A percentile compares a stretch with the other conserved stretches of the same genome.
Conservation (phyloP, 805 yeast genomes). For the Schizosaccharomyces lindneri region DNA sequence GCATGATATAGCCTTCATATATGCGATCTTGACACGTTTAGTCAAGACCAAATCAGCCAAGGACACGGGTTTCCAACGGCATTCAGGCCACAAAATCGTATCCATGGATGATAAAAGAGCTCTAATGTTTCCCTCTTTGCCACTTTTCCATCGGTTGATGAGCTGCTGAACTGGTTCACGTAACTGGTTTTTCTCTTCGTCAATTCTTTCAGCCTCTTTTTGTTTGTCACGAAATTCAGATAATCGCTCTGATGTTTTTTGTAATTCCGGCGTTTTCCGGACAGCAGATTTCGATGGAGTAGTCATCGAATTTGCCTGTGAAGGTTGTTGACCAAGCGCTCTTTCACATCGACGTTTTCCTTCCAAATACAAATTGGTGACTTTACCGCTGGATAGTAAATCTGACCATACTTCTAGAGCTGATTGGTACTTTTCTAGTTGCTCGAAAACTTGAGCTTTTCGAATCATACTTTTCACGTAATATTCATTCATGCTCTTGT, state of each 20-base stretch:
- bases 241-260: conserved; percentile 20
- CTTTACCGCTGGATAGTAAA: conserved; percentile 43
- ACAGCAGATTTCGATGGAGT: conserved; percentile 9
- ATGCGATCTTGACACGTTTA: conserved; percentile 63
- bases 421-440: conserved; percentile 39
- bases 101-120: conserved; percentile 49
- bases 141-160: conserved; percentile 38
- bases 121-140: conserved; percentile 62
- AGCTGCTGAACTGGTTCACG: conserved; percentile 36
- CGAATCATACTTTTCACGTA: conserved; percentile 47
- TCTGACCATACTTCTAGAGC: conserved; percentile 37
- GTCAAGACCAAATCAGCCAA: conserved; percentile 63
- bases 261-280: not conserved
- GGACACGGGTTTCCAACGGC: conserved; percentile 41
- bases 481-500: conserved; percentile 36
- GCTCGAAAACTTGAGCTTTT: conserved; percentile 68
- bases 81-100: conserved; percentile 37
- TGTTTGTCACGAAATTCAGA: conserved; percentile 26
- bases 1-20: conserved; percentile 56
- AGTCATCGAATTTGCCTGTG: conserved; percentile 10
- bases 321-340: conserved; percentile 28
- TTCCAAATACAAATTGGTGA: conserved; percentile 40
- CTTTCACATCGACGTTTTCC: conserved; percentile 59
- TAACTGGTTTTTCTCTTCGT: conserved; percentile 32
- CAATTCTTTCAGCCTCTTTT: conserved; percentile 21